Evolutionary conservation across 2,329 filamentous ascomycete genomes (phyloP).

Genomic region (Paecilomyces niveus): DNA sequence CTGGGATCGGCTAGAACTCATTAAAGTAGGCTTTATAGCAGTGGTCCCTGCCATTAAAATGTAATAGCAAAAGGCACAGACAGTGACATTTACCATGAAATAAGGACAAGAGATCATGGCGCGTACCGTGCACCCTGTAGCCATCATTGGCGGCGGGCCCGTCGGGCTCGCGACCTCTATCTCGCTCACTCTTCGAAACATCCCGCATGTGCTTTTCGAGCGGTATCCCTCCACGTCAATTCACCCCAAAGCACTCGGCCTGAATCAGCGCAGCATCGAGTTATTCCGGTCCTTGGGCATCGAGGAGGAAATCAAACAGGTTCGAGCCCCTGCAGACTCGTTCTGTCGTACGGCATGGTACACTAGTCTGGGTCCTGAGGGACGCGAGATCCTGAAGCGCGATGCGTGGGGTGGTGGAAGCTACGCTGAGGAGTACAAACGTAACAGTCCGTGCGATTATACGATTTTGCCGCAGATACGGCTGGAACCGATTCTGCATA

Average conservation of each 20-base stretch:
- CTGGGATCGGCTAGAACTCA: too few species aligned
- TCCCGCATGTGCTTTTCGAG: constrained; percentile 23
- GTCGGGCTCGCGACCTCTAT: constrained; percentile 24
- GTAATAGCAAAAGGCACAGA: too few species aligned
- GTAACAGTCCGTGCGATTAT: constrained; percentile 20
- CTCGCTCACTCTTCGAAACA: constrained; percentile 19
- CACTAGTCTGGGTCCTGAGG: constrained; percentile 22
- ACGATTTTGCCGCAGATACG: constrained; percentile 27
- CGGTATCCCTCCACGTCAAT: constrained; percentile 24
- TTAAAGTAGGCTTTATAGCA: too few species aligned
- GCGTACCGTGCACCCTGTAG: constrained; percentile 7
- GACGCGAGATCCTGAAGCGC: constrained; percentile 19
- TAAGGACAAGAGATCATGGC: background rate
- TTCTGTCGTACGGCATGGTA: constrained; percentile 7
- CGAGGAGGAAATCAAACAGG: background rate
- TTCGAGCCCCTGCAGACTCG: background rate
- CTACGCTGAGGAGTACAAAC: constrained; percentile 16
- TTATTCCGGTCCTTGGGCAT: background rate
- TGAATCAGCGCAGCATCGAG: constrained; percentile 18
- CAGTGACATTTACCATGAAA: background rate
- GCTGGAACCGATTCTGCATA: constrained; percentile 27
- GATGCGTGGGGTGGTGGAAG: constrained; percentile 23
- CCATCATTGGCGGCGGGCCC: constrained; percentile 24
- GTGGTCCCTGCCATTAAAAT: too few species aligned
- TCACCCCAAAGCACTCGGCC: constrained; percentile 24